Evolutionary conservation across 495 filamentous ascomycete genomes (phyloP).

Genomic region (Aspergillus homomorphus): DNA sequence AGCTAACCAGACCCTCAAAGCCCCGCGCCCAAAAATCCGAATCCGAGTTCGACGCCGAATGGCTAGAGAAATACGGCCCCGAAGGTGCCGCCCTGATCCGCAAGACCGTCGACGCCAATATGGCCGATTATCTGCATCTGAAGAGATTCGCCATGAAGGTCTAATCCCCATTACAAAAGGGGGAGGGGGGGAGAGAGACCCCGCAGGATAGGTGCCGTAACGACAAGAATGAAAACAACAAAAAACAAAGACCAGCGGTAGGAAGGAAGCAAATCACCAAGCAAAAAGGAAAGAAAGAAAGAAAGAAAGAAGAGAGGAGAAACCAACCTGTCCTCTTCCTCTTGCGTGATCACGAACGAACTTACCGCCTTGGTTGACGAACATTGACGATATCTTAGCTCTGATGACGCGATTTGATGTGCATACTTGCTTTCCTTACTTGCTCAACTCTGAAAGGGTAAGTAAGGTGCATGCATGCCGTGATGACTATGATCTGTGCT

Average conservation of each 20-base stretch:
- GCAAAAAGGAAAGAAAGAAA: background rate
- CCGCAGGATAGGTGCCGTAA: no score
- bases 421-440: no score
- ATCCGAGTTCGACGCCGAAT: constrained; percentile 72
- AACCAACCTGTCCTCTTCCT: background rate
- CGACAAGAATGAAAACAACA: background rate
- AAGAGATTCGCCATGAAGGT: constrained; percentile 81
- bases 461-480: no score
- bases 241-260: background rate
- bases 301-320: background rate
- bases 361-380: background rate
- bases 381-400: constrained; percentile 21
- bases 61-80: constrained; percentile 77
- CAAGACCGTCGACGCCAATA: constrained; percentile 71
- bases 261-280: background rate
- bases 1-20: constrained; percentile 9
- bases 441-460: no score
- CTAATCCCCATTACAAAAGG: no score
- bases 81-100: constrained; percentile 73
- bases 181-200: no score
- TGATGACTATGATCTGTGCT: no score
- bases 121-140: constrained; percentile 86
- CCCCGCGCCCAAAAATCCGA: constrained; percentile 55
- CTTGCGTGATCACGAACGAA: constrained; percentile 18
- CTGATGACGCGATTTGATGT: constrained; percentile 34